Evolutionary conservation across 176 grass and related monocot species (phyloP).

Genomic region (Calamus simplicifolius): DNA sequence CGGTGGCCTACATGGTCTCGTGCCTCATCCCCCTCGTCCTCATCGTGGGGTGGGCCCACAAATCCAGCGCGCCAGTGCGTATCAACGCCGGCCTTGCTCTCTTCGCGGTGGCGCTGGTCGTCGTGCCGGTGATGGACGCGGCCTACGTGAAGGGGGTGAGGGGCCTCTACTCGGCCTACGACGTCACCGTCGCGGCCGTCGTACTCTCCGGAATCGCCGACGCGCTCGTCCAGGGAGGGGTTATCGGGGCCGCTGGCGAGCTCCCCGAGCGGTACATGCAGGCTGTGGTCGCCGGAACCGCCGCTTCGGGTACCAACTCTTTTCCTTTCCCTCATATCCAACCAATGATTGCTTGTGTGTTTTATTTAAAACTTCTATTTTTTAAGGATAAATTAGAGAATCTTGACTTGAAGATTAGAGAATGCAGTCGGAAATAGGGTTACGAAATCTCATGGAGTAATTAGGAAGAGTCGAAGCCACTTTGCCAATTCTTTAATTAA

Average conservation of each 20-base stretch:
- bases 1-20: conserved; percentile 69
- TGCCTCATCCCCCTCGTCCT: conserved; percentile 47
- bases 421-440: too few species aligned
- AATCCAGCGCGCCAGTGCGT: conserved; percentile 39
- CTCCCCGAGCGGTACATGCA: conserved; percentile 90
- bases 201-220: conserved; percentile 57
- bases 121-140: conserved; percentile 77
- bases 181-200: conserved; percentile 57
- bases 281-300: conserved; percentile 74
- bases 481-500: too few species aligned
- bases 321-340: too few species aligned
- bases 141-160: conserved; percentile 54
- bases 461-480: too few species aligned
- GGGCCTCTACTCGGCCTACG: conserved; percentile 47
- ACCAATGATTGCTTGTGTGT: too few species aligned
- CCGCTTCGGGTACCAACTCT: conserved; percentile 42
- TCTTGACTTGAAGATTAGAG: too few species aligned
- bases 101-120: conserved; percentile 57
- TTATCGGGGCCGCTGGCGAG: conserved; percentile 81
- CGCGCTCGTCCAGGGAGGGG: conserved; percentile 81
- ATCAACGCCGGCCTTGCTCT: conserved; percentile 73
- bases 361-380: too few species aligned
- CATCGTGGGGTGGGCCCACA: conserved; percentile 72
- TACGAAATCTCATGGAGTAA: too few species aligned
- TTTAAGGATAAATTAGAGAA: too few species aligned